Evolutionary conservation across 805 yeast genomes (phyloP).

Genomic region (Pichia gijzeniarum): DNA sequence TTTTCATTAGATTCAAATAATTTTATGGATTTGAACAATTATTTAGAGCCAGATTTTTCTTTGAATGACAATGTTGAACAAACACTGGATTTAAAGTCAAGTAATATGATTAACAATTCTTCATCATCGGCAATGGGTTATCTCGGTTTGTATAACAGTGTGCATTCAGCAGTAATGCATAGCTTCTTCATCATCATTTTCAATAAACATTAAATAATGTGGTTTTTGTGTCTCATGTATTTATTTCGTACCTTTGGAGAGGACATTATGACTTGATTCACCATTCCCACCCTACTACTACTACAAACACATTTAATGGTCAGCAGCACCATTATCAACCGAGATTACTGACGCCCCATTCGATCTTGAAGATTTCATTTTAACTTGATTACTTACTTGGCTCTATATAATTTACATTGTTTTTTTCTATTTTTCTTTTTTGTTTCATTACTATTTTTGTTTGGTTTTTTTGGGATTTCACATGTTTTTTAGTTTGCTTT

Average conservation of each 20-base stretch:
- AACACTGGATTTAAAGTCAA: constrained; percentile 12
- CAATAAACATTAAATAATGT: neutral
- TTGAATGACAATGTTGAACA: constrained; percentile 22
- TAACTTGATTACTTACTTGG: constrained; percentile 6
- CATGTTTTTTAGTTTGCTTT: neutral
- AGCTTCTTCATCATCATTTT: neutral
- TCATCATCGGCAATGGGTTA: constrained; percentile 18
- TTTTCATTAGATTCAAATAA: neutral
- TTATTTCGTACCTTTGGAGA: neutral
- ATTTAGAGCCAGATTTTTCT: constrained; percentile 16
- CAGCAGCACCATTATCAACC: constrained; percentile 36
- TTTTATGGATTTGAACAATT: constrained; percentile 9
- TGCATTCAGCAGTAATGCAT: constrained; percentile 37
- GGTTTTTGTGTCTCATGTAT: constrained; percentile 7
- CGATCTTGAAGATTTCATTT: constrained; percentile 28
- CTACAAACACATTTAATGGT: constrained; percentile 18
- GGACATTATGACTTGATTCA: neutral
- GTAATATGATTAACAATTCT: neutral
- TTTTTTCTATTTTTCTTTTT: neutral
- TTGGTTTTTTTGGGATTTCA: neutral
- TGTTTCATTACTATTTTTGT: neutral
- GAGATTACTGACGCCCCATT: constrained; percentile 24
- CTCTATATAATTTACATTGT: neutral
- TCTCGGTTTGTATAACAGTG: constrained; percentile 32
- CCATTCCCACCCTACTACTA: neutral